These are phyloP conservation scores for Melampsora americana DNA, from an alignment of 1,284 basidiomycete genomes.

Conservation along the genomic window DNA sequence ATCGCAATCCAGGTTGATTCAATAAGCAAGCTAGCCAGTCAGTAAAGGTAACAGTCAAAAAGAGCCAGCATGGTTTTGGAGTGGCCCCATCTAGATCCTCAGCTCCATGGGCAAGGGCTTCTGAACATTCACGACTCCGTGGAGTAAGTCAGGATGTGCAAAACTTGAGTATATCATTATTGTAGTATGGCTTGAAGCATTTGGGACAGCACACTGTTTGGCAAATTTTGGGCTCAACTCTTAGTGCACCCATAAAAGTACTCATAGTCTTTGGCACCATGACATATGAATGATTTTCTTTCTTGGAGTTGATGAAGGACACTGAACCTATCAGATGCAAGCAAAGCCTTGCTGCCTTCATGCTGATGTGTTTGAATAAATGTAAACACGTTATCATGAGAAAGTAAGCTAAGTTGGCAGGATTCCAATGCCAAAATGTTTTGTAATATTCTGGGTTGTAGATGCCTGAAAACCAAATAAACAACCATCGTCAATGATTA, in stretches of 20 bases:
- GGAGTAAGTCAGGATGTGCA: background rate
- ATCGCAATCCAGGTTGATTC: background rate
- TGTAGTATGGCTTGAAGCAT: slow-evolving; percentile 4
- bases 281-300: background rate
- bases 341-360: background rate
- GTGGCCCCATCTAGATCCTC: background rate
- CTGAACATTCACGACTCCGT: background rate
- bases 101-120: background rate
- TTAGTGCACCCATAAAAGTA: background rate
- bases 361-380: background rate
- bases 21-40: slow-evolving; percentile 20
- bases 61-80: background rate
- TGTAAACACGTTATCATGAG: slow-evolving; percentile 5
- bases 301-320: background rate
- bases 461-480: background rate
- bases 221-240: background rate
- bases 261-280: slow-evolving; percentile 1
- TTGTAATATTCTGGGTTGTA: background rate
- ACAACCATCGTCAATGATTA: no score
- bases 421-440: background rate
- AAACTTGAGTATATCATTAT: background rate
- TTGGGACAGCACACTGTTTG: slow-evolving; percentile 2
- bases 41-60: background rate
- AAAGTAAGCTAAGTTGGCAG: background rate
- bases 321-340: background rate